Percentiles rank a stretch among this genome's conserved stretches.
These are phyloP conservation scores for Talaromyces rugulosus DNA, from an alignment of 2,329 filamentous ascomycete species.

Conservation along the genomic window DNA sequence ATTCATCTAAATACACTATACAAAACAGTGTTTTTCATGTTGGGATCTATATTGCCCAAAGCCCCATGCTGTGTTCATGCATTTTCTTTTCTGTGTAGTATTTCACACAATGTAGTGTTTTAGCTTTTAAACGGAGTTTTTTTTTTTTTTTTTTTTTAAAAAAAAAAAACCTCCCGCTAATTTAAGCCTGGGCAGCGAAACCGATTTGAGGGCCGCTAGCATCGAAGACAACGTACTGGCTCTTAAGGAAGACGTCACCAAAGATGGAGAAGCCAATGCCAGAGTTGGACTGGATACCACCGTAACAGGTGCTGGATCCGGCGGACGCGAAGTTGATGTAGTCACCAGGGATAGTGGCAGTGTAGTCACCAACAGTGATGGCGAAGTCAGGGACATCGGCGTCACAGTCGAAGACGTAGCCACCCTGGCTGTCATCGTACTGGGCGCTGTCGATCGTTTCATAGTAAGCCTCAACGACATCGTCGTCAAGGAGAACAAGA, in stretches of 20 bases:
- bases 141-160: too few species aligned
- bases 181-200: conserved; percentile 40
- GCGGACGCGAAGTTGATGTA: conserved; percentile 52
- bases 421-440: conserved; percentile 38
- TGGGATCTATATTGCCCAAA: not conserved
- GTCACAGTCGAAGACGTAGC: conserved; percentile 53
- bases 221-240: conserved; percentile 70
- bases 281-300: conserved; percentile 64
- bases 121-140: not conserved
- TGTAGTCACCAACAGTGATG: conserved; percentile 47
- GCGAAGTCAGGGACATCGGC: conserved; percentile 52
- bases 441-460: conserved; percentile 36
- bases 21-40: not conserved
- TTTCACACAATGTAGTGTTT: not conserved
- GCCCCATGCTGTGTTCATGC: not conserved
- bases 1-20: not conserved
- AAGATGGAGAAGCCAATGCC: conserved; percentile 63
- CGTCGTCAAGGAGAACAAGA: conserved; percentile 55
- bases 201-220: conserved; percentile 44
- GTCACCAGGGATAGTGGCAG: conserved; percentile 49
- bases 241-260: conserved; percentile 76
- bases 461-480: conserved; percentile 58
- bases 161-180: not conserved
- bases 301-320: conserved; percentile 56
- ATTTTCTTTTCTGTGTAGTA: not conserved